Evolutionary conservation across 2,329 filamentous ascomycete genomes (phyloP).

Genomic region (Coniella vitis): DNA sequence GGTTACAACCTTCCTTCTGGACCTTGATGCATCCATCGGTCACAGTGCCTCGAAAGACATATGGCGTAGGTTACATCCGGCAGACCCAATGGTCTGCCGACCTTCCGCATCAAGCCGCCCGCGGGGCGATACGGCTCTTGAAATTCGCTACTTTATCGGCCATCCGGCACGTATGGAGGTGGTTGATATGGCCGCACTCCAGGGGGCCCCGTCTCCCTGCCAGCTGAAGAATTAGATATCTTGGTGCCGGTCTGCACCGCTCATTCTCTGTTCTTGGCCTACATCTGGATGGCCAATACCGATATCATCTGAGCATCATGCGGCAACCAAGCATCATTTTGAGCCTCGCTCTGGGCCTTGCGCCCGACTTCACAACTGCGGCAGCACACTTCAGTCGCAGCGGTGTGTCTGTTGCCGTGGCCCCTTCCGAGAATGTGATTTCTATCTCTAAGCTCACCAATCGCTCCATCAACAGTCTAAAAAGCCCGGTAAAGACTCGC

Average conservation of each 20-base stretch:
- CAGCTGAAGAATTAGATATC: too few species aligned
- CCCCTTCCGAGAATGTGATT: not conserved
- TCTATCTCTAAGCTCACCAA: not conserved
- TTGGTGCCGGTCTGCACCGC: not conserved
- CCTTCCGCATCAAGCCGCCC: too few species aligned
- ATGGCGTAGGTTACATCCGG: too few species aligned
- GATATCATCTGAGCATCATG: not conserved
- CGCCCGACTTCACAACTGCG: not conserved
- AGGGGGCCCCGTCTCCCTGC: not conserved
- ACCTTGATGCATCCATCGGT: not conserved
- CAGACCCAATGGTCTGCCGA: not conserved
- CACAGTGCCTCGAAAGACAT: too few species aligned
- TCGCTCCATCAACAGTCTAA: slow-evolving; percentile 2
- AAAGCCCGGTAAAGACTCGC: slow-evolving; percentile 8
- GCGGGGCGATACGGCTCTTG: too few species aligned
- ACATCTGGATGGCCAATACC: not conserved
- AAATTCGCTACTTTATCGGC: too few species aligned
- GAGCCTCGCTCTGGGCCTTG: not conserved
- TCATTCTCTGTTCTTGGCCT: not conserved
- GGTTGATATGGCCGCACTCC: not conserved
- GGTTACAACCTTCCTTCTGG: too few species aligned
- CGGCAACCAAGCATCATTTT: not conserved
- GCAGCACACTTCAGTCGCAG: not conserved
- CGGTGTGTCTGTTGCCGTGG: not conserved
- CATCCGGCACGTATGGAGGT: too few species aligned